Evolutionary conservation across 208 protist species (phyloP), one percentile per base, ranked within the genome.

Genomic region (Blastocrithidia nonstop): DNA sequence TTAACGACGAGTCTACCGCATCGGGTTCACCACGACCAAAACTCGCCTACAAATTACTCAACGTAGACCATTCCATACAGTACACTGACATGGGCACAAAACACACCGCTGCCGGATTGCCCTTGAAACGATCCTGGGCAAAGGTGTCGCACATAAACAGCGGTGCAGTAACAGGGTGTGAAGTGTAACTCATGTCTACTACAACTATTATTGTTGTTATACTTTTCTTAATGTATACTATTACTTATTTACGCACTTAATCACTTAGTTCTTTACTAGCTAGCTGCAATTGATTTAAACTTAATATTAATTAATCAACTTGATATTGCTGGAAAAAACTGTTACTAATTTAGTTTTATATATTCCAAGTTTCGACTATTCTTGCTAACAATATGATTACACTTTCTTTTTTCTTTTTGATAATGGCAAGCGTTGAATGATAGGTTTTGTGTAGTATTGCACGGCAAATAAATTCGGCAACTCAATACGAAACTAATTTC

Each of bases 101-200:
- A 54, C 54, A 67, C 22, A 89, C 80, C 4, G 56, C 80, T 5
- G 71, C 68, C 15, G 58, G 66, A 56, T 85, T 85, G 50, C 80
- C 80, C 26, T 50, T 41, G 55, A 82, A 84, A 53, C 61, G 57
- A 6, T 66, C 60, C 26, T 47, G 28, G 3, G 72, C 47, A 52
- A 82, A 89, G 27, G 72, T 58, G 53, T 89, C 72, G 46, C 70
- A 72, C 37, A 75, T 58, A 37, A 81, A 60, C 33, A 88, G 11
- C 4, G 73, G 73, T 0, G 57, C 61, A 29, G 59, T 53, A 15
- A 75, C 65, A 7, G 53, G 27, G 22, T 50, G 40, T 21, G 24
- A 38, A 16, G 22, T 38, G 20, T 53, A 45, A 8, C 62, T 37
- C 41, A 54, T 66, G 36, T 13, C 56, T 41, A 17, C 5, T 42